Conservation (phyloP, 305 asterid species). For the Striga hermonthica region DNA sequence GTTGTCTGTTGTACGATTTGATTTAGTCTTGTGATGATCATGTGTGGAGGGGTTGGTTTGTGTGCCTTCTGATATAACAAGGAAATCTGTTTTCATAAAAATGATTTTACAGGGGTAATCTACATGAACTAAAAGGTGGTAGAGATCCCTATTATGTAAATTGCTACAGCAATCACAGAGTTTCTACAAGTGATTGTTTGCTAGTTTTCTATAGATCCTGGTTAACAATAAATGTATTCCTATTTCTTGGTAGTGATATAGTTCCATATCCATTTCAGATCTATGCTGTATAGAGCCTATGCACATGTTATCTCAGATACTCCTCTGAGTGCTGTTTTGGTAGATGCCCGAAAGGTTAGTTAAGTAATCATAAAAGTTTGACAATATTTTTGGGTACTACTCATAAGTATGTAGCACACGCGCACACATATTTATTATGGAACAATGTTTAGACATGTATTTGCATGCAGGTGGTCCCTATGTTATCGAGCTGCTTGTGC, state of each 20-base stretch:
- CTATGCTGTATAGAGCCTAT: conserved; percentile 68
- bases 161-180: neutral
- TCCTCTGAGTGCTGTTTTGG: conserved; percentile 66
- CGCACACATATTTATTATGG: conserved; percentile 1
- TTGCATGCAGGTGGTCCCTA: conserved; percentile 69
- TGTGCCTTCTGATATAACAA: conserved; percentile 11
- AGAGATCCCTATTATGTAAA: conserved; percentile 1
- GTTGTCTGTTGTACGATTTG: neutral
- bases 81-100: neutral
- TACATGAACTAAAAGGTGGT: too few relatives aligned
- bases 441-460: conserved; percentile 27
- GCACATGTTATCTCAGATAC: conserved; percentile 74
- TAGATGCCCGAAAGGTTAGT: conserved; percentile 77
- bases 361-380: conserved; percentile 21
- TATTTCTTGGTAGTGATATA: conserved; percentile 30
- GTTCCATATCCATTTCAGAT: conserved; percentile 46
- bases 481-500: conserved; percentile 63
- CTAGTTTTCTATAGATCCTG: too few relatives aligned
- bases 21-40: conserved; percentile 4
- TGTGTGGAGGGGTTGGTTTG: conserved; percentile 9
- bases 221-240: neutral
- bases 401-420: conserved; percentile 1
- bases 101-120: too few relatives aligned
- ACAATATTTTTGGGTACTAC: conserved; percentile 15
- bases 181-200: too few relatives aligned